These are phyloP conservation scores for Eurotiales sp. DNA, from an alignment of 2,329 filamentous ascomycete species.

Conservation along the genomic window DNA sequence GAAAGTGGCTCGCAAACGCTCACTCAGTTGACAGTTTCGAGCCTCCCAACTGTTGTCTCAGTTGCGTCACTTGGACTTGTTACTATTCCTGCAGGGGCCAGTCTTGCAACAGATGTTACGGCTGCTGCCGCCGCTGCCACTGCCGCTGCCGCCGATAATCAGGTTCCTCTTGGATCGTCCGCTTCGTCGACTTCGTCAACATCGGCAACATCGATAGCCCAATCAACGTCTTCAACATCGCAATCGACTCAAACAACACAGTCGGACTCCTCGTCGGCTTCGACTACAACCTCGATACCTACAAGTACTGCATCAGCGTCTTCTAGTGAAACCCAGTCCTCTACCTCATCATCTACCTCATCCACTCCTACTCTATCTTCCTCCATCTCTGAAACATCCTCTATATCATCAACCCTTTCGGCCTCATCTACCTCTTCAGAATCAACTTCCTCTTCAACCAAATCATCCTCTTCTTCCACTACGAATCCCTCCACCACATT, in stretches of 20 bases:
- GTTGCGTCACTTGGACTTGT: constrained; percentile 20
- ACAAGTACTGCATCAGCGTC: background rate
- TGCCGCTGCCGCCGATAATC: constrained; percentile 1
- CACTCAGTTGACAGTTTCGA: constrained; percentile 20
- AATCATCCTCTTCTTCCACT: background rate
- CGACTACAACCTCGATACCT: background rate
- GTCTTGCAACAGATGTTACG: constrained; percentile 3
- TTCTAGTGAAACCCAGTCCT: background rate
- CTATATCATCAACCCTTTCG: background rate
- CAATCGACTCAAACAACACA: background rate
- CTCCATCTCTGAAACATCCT: background rate
- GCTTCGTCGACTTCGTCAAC: constrained; percentile 11
- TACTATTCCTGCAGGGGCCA: constrained; percentile 21
- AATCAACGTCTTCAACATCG: background rate
- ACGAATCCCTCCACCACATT: constrained; percentile 1
- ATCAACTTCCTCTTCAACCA: constrained; percentile 6
- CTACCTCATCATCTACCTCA: constrained; percentile 1
- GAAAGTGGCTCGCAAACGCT: constrained; percentile 20
- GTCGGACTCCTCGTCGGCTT: background rate
- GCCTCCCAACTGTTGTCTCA: constrained; percentile 23
- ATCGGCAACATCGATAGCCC: background rate
- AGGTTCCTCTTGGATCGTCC: constrained; percentile 14
- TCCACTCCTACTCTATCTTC: constrained; percentile 1
- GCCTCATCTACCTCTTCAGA: background rate
- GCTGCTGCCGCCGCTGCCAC: background rate